These are phyloP conservation scores for Podospora australis DNA, from an alignment of 495 filamentous ascomycete genomes.

Conservation along the genomic window DNA sequence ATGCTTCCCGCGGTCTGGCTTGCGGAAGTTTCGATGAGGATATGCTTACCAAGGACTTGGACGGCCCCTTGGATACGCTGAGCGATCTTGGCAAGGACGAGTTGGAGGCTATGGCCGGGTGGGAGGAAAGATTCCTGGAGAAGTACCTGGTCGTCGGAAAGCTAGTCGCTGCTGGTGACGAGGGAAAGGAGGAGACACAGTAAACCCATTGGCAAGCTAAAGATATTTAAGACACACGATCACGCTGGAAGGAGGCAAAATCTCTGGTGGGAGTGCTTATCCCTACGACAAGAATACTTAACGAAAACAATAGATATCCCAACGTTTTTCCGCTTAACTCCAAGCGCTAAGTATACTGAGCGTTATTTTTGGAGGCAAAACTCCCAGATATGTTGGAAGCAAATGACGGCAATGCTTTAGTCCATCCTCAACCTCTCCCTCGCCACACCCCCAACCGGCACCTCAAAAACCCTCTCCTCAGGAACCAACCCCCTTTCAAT, in stretches of 20 bases:
- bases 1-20: slow-evolving; percentile 85
- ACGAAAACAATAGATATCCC: no score
- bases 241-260: no score
- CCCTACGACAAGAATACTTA: no score
- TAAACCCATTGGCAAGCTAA: no score
- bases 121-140: slow-evolving; percentile 87
- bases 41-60: slow-evolving; percentile 90
- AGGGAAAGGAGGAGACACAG: slow-evolving; percentile 15
- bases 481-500: slow-evolving; percentile 37
- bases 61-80: slow-evolving; percentile 78
- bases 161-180: slow-evolving; percentile 54
- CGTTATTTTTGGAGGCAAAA: no score
- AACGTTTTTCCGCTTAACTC: no score
- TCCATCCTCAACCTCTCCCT: slow-evolving; percentile 1
- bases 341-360: no score
- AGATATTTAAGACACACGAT: no score
- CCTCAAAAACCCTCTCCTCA: slow-evolving; percentile 38
- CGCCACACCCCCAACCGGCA: slow-evolving; percentile 18
- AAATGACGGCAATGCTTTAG: no score
- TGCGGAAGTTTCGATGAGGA: slow-evolving; percentile 91
- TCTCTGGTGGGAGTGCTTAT: no score
- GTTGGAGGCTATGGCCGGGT: slow-evolving; percentile 74
- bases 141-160: slow-evolving; percentile 95
- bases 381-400: no score
- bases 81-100: slow-evolving; percentile 68